phyloP scores from a whole-genome alignment of 169 alveolate genomes.

The Plasmodium knowlesi region DNA sequence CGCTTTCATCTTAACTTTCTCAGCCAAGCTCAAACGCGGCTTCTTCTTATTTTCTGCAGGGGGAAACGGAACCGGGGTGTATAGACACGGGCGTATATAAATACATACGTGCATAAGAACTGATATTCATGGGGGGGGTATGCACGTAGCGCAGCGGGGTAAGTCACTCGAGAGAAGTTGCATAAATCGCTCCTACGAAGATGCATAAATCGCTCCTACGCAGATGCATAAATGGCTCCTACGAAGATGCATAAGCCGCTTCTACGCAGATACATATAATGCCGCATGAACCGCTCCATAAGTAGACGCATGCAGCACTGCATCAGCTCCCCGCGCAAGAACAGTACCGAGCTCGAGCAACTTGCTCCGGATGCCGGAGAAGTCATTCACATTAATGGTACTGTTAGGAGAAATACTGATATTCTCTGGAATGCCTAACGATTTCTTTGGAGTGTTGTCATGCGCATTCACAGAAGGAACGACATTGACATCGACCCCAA shows the following conservation, averaged over 20 bases:
- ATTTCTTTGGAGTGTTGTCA: neutral
- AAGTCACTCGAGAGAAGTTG: neutral
- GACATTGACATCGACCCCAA: neutral
- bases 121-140: too few relatives aligned
- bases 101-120: too few relatives aligned
- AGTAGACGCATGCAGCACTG: neutral
- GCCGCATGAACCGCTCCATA: neutral
- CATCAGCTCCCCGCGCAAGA: too few relatives aligned
- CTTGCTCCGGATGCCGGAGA: conserved; percentile 59
- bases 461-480: too few relatives aligned
- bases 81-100: neutral
- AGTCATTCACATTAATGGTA: conserved; percentile 46
- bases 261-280: neutral
- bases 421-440: neutral
- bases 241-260: neutral
- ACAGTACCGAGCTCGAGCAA: conserved; percentile 65
- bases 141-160: too few relatives aligned
- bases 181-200: neutral
- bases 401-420: conserved; percentile 54
- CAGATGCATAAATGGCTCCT: neutral
- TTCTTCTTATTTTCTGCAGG: conserved; percentile 60
- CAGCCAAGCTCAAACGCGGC: conserved; percentile 60
- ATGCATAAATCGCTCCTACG: neutral
- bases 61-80: too few relatives aligned
- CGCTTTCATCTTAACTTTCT: conserved; percentile 42